Evolutionary conservation across 2,329 filamentous ascomycete genomes (phyloP).

Genomic region (Pseudocercospora fuligena): DNA sequence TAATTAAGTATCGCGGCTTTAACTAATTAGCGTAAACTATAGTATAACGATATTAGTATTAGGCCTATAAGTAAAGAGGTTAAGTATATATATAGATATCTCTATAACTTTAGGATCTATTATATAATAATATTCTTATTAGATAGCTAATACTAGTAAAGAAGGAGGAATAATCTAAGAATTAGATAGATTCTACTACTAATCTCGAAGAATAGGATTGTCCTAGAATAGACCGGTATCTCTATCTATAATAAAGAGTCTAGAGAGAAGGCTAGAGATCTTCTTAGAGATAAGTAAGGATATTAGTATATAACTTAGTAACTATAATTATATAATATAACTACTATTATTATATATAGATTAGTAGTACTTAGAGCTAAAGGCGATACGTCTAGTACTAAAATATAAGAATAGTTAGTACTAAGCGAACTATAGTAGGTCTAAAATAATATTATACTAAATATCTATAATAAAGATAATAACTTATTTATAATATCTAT

Average conservation of each 20-base stretch:
- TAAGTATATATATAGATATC: neutral
- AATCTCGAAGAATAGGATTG: neutral
- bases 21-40: neutral
- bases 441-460: neutral
- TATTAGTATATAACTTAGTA: neutral
- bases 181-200: neutral
- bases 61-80: neutral
- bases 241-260: too few relatives aligned
- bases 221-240: too few relatives aligned
- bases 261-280: too few relatives aligned
- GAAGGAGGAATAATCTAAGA: neutral
- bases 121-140: conserved; percentile 10
- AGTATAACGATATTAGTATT: neutral
- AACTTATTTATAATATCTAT: neutral
- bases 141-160: neutral
- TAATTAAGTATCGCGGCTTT: neutral
- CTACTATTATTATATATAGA: neutral
- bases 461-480: neutral
- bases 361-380: neutral
- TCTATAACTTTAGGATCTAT: neutral
- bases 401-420: neutral
- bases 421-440: neutral
- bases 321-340: neutral
- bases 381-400: neutral
- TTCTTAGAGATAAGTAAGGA: too few relatives aligned